Base-by-base conservation (phyloP, 2,329 filamentous ascomycete species). In the Chaetomiaceae sp. region DNA sequence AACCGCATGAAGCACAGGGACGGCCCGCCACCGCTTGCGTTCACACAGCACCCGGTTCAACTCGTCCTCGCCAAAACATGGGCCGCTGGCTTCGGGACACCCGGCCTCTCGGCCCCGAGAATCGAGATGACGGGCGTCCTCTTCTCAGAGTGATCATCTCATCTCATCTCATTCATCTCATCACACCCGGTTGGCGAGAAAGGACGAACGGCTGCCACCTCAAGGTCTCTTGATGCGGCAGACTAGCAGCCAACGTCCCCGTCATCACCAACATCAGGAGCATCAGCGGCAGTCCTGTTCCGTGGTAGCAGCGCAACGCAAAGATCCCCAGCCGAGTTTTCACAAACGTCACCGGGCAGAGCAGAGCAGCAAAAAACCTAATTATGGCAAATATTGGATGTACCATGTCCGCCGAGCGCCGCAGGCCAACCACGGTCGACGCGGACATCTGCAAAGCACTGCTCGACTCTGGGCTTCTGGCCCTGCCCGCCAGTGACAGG, bases 311-410 rank as follows among this genome's bases (percentile, higher is more conserved):
- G n/a, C n/a, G n/a, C n/a, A n/a, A n/a, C n/a, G n/a, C n/a, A n/a
- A n/a, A 27, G 21, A 41, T 10, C 9, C 25, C 25, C 45, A 25
- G 14, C 45, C 17, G 45, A n/a, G 17, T 13, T 19, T 20, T n/a
- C 7, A 38, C 9, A 34, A 39, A n/a, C 17, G 25, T 47, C 45
- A 47, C 41, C 45, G 20, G 38, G 38, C 45, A 48, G 27, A 35
- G 30, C 30, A 37, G 25, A 7, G 43, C 41, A 23, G 53, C 44
- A 43, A 40, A 51, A 43, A 40, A 51, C 48, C 68, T 70, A 70
- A 69, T 68, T 67, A 70, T 70, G 68, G 67, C 67, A 58, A 65
- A 63, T 64, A 64, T 64, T 60, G 58, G 48, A 56, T 57, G 51
- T 58, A 56, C 55, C 56, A 58, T 60, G 55, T 59, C 58, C 55